These are phyloP conservation scores for Conringia planisiliqua DNA, from an alignment of 345 rosid species.

Conservation along the genomic window DNA sequence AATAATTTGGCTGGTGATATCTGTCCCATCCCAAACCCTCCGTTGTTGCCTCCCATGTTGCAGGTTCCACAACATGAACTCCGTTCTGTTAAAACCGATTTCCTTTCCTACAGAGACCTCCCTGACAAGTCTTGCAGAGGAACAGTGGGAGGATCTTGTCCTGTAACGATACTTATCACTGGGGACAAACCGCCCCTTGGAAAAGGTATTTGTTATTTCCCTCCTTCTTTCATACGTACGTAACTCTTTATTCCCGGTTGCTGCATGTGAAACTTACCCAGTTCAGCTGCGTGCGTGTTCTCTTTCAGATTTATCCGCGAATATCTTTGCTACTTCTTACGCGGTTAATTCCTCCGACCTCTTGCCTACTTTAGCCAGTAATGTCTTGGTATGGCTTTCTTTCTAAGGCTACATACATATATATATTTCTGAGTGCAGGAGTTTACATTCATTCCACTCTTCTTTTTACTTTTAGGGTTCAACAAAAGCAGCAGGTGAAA, in stretches of 20 bases:
- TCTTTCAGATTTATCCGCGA: conserved; percentile 50
- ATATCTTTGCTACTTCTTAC: conserved; percentile 45
- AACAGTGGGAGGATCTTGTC: conserved; percentile 50
- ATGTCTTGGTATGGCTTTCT: conserved; percentile 44
- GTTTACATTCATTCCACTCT: neutral
- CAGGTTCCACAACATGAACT: conserved; percentile 58
- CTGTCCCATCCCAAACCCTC: conserved; percentile 57
- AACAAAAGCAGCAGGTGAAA: conserved; percentile 24
- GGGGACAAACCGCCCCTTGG: conserved; percentile 65
- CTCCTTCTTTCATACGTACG: neutral
- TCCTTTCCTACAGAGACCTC: conserved; percentile 44
- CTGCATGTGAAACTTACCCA: neutral
- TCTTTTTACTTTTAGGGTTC: conserved; percentile 55
- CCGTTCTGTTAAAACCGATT: conserved; percentile 58
- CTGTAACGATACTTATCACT: conserved; percentile 61
- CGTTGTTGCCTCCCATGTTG: conserved; percentile 69
- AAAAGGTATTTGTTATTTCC: conserved; percentile 45
- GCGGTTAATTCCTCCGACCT: conserved; percentile 41
- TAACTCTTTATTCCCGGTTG: neutral
- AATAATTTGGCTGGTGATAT: conserved; percentile 26
- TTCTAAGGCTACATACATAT: neutral
- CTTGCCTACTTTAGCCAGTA: conserved; percentile 42
- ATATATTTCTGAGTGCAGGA: neutral
- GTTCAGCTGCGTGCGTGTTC: neutral
- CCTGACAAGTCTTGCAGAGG: conserved; percentile 69